Evolutionary conservation across 208 protist species (phyloP), one percentile per base, ranked within the genome.

Genomic region (Trypanosoma melophagium): DNA sequence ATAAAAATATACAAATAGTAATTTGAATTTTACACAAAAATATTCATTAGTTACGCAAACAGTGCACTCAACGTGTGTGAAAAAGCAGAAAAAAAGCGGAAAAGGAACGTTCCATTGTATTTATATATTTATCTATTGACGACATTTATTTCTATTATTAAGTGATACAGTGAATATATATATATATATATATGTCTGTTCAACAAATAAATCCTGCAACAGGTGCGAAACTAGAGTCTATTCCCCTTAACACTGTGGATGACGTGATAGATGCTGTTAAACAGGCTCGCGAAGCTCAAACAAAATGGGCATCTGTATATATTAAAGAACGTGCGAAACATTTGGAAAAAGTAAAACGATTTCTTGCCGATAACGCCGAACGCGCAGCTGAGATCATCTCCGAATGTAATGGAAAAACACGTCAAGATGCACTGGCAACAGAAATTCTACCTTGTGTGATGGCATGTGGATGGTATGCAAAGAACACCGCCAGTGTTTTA

Each of bases 381-480:
- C 72, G 72, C 22, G 84, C 72, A 8, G 60, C 61, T 12, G 60
- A 64, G 9, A 63, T 91, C 16, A 90, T 95, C 25, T 76, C 74
- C 35, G 45, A 84, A 53, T 84, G 65, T 53, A 91, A 62, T 24
- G 89, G 89, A 21, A 95, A 95, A 68, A 63, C 73, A 19, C 77
- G 69, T 25, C 81, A 87, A n/a, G 89, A 95, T 56, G 81, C 89
- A 1, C 64, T 95, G 31, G 80, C 71, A 42, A 90, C 89, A 19
- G 89, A 95, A 76, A 79, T 92, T 10, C 28, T 95, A 42, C 60
- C 83, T 16, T 61, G 80, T 60, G 56, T 95, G 42, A 55, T 90
- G 63, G 77, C 70, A 10, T 90, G 84, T 67, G 68, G 87, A 47
- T 95, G 89, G 89, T 95, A 95, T 69, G 84, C 86, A 4, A 74